These are phyloP conservation scores for Emergomyces orientalis DNA, from an alignment of 2,329 filamentous ascomycete species.

Conservation along the genomic window DNA sequence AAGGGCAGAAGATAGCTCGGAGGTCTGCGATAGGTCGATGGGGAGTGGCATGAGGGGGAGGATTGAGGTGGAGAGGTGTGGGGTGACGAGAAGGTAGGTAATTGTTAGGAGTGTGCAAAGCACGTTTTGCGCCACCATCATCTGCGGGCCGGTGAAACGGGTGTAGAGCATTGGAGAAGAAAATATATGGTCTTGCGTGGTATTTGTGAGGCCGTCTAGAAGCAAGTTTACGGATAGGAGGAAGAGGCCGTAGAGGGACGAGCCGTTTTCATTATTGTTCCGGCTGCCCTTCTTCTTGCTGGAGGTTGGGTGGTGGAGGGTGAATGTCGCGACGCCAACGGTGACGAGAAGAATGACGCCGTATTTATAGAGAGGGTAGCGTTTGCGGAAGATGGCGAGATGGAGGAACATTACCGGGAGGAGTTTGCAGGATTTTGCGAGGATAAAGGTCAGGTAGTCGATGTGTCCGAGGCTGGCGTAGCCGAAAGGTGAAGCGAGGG, in stretches of 20 bases:
- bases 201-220: slow-evolving; percentile 93
- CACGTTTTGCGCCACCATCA: slow-evolving; percentile 98
- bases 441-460: slow-evolving; percentile 95
- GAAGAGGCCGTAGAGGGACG: slow-evolving; percentile 62
- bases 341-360: slow-evolving; percentile 86
- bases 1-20: slow-evolving; percentile 70
- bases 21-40: slow-evolving; percentile 48
- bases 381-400: slow-evolving; percentile 77
- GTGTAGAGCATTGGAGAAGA: slow-evolving; percentile 52
- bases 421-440: slow-evolving; percentile 96
- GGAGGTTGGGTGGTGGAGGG: slow-evolving; percentile 66
- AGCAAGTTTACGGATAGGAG: slow-evolving; percentile 82
- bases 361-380: slow-evolving; percentile 95
- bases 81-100: slow-evolving; percentile 65
- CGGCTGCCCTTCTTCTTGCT: slow-evolving; percentile 42
- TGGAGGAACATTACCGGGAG: slow-evolving; percentile 98
- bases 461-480: slow-evolving; percentile 88
- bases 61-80: slow-evolving; percentile 62
- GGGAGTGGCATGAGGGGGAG: slow-evolving; percentile 59
- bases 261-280: slow-evolving; percentile 48
- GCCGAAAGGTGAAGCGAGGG: slow-evolving; percentile 87
- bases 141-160: slow-evolving; percentile 83
- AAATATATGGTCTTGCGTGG: slow-evolving; percentile 94
- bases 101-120: slow-evolving; percentile 71
- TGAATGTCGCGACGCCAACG: slow-evolving; percentile 87